Conservation (phyloP, 2,329 filamentous ascomycete species). For the Sclerotiophoma versabilis region DNA sequence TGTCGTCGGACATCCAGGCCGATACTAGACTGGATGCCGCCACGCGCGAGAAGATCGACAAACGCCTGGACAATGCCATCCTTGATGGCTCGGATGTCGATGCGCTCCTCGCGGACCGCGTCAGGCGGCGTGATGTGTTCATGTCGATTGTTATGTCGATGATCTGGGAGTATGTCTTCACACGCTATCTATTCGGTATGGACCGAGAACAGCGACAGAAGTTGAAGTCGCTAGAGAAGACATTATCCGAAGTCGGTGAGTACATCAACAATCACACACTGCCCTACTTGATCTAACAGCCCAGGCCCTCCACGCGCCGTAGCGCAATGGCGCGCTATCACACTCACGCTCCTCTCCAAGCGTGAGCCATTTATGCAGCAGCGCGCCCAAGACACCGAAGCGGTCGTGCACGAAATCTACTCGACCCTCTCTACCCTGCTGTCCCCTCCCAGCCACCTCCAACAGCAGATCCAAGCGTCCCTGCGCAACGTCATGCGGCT, state of each 20-base stretch:
- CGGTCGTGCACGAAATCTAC: constrained; percentile 91
- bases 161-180: constrained; percentile 99
- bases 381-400: constrained; percentile 88
- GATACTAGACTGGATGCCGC: constrained; percentile 43
- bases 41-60: constrained; percentile 79
- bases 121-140: constrained; percentile 90
- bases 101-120: constrained; percentile 83
- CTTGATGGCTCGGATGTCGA: constrained; percentile 95
- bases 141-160: constrained; percentile 99
- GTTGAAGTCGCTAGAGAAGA: constrained; percentile 93
- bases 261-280: constrained; percentile 4
- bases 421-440: constrained; percentile 83
- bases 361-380: constrained; percentile 81
- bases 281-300: constrained; percentile 19
- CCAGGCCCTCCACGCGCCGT: constrained; percentile 79
- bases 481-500: constrained; percentile 86
- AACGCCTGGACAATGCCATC: constrained; percentile 91
- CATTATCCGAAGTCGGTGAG: constrained; percentile 78
- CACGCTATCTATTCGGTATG: constrained; percentile 97
- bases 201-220: constrained; percentile 97
- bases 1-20: constrained; percentile 83
- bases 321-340: constrained; percentile 95
- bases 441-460: constrained; percentile 82
- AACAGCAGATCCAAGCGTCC: constrained; percentile 81
- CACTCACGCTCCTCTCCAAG: constrained; percentile 84